Evolutionary conservation across 23 red algal genomes (phyloP).

Genomic region (Porphyridium purpureum): DNA sequence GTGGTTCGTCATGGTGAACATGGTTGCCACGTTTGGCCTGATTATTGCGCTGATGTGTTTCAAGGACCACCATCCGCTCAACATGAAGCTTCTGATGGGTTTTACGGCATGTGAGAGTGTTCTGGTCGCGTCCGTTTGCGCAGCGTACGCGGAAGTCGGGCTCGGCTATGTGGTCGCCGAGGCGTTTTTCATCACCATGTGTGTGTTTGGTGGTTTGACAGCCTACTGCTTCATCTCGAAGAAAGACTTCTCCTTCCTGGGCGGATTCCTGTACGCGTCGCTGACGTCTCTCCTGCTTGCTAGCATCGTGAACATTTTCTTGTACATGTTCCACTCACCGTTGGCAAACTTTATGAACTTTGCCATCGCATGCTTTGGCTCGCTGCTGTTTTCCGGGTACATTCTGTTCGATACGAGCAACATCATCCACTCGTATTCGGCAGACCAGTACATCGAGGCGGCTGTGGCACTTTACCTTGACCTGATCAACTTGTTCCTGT

Average conservation of each 20-base stretch:
- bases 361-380: conserved; percentile 36
- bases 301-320: conserved; percentile 42
- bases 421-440: conserved; percentile 73
- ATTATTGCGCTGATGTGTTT: conserved; percentile 43
- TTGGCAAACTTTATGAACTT: conserved; percentile 31
- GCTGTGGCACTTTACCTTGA: conserved; percentile 66
- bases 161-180: conserved; percentile 53
- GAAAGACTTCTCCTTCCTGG: conserved; percentile 86
- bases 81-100: conserved; percentile 33
- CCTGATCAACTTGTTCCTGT: conserved; percentile 86
- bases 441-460: conserved; percentile 69
- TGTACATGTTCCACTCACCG: conserved; percentile 45
- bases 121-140: conserved; percentile 55
- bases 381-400: conserved; percentile 66
- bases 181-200: conserved; percentile 40
- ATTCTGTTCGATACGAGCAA: conserved; percentile 92
- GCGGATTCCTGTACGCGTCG: conserved; percentile 55
- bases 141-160: conserved; percentile 38
- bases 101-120: conserved; percentile 64
- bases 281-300: conserved; percentile 47
- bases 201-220: conserved; percentile 61
- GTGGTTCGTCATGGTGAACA: conserved; percentile 22
- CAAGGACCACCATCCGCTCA: conserved; percentile 39
- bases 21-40: conserved; percentile 48
- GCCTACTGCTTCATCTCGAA: conserved; percentile 60